These are phyloP conservation scores for Neospermospora avenae DNA, from an alignment of 2,329 filamentous ascomycete genomes.

Conservation along the genomic window DNA sequence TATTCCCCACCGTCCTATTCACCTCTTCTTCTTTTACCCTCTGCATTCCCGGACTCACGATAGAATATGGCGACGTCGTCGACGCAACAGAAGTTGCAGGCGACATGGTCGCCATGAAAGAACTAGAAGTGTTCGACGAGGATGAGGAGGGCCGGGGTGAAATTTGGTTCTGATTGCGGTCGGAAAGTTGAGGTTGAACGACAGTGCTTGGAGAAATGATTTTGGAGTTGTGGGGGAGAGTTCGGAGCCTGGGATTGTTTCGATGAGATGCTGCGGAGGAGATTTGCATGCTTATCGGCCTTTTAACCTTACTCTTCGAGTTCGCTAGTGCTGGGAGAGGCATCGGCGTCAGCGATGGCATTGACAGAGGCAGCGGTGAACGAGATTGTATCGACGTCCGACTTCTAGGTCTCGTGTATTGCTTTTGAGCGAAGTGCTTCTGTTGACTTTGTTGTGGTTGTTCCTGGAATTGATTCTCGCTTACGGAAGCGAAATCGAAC, in stretches of 20 bases:
- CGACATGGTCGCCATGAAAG: background rate
- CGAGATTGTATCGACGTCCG: background rate
- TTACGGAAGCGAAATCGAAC: background rate
- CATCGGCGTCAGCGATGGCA: background rate
- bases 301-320: slow-evolving; percentile 20
- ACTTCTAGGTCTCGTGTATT: background rate
- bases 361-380: background rate
- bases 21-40: slow-evolving; percentile 9
- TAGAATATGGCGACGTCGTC: background rate
- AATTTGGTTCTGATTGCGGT: background rate
- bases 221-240: slow-evolving; percentile 30
- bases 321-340: slow-evolving; percentile 18
- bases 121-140: background rate
- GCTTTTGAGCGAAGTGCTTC: background rate
- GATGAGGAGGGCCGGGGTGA: background rate
- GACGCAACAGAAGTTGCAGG: background rate
- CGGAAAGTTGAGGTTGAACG: background rate
- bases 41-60: slow-evolving; percentile 9
- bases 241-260: background rate
- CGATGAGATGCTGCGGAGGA: background rate
- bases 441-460: background rate
- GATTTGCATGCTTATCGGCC: slow-evolving; percentile 26
- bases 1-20: slow-evolving; percentile 19
- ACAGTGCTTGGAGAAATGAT: slow-evolving; percentile 33
- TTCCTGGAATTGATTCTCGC: background rate